Conservation (phyloP, 306 rosid genomes). For the Acacia acuminata region DNA sequence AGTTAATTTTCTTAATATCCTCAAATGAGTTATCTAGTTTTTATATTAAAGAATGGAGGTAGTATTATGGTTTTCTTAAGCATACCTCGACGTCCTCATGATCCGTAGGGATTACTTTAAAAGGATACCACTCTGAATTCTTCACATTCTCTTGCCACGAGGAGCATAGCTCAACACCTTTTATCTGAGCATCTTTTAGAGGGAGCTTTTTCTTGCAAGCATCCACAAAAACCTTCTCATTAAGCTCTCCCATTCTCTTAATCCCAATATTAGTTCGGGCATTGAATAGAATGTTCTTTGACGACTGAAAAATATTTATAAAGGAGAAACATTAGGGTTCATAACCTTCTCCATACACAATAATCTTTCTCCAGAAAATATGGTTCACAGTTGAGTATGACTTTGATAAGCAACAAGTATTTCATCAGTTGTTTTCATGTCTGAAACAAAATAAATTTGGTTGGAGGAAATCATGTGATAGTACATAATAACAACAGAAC, state of each 20-base stretch:
- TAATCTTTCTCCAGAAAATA: constrained; percentile 4
- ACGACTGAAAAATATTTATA: constrained; percentile 50
- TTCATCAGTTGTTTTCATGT: constrained; percentile 15
- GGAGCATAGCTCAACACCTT: constrained; percentile 72
- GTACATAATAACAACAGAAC: background rate
- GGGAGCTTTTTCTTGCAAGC: constrained; percentile 56
- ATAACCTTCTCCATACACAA: constrained; percentile 3
- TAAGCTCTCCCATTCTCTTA: constrained; percentile 92
- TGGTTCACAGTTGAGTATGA: constrained; percentile 1
- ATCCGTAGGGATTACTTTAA: constrained; percentile 42
- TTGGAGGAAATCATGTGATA: background rate
- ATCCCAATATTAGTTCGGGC: constrained; percentile 58
- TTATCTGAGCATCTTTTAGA: constrained; percentile 54
- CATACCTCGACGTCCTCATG: constrained; percentile 53
- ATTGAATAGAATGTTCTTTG: constrained; percentile 41
- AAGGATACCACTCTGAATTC: constrained; percentile 82
- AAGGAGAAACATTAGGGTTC: constrained; percentile 9
- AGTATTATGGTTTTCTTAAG: constrained; percentile 7
- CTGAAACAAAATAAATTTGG: background rate
- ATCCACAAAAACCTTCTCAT: constrained; percentile 61
- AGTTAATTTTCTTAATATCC: too few relatives aligned
- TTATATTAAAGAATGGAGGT: too few relatives aligned
- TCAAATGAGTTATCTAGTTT: too few relatives aligned
- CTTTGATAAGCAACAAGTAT: background rate
- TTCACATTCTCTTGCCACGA: constrained; percentile 85